Evolutionary conservation across 2,329 filamentous ascomycete genomes (phyloP).

Genomic region (Pseudocercospora musae): DNA sequence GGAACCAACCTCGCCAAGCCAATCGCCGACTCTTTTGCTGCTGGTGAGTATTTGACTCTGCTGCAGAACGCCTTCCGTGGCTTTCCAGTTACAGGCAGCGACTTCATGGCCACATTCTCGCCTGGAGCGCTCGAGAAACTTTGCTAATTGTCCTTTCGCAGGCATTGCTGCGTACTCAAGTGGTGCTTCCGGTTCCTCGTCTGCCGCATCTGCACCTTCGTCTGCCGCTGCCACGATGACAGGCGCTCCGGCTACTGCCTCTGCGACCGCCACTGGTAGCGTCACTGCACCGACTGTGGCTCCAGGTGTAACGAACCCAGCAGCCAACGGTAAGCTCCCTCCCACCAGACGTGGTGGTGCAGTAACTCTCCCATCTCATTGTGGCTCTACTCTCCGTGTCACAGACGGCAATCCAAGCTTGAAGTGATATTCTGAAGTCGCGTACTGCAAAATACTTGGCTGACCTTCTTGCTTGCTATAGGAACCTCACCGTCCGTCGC

Average conservation of each 20-base stretch:
- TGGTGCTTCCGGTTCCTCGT: background rate
- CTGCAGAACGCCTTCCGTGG: no score
- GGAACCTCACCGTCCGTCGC: background rate
- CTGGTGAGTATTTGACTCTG: background rate
- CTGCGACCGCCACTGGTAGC: background rate
- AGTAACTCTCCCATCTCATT: no score
- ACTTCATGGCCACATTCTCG: no score
- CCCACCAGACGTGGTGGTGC: no score
- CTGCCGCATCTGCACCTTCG: background rate
- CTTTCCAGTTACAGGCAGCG: no score
- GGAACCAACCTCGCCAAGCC: conserved; percentile 9
- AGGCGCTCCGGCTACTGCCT: background rate
- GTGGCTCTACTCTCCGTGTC: no score
- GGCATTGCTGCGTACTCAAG: conserved; percentile 9
- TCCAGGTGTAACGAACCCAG: background rate
- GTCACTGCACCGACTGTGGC: background rate
- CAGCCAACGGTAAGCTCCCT: background rate
- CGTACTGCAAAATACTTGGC: no score
- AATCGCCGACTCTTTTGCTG: conserved; percentile 7
- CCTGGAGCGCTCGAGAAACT: no score
- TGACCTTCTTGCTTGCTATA: no score
- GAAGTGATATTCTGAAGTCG: no score
- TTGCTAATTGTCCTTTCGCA: background rate
- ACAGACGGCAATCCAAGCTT: no score
- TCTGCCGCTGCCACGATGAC: background rate